Base-by-base conservation (phyloP, 1,139 yeast species). In the Kodamaea fungicola region DNA sequence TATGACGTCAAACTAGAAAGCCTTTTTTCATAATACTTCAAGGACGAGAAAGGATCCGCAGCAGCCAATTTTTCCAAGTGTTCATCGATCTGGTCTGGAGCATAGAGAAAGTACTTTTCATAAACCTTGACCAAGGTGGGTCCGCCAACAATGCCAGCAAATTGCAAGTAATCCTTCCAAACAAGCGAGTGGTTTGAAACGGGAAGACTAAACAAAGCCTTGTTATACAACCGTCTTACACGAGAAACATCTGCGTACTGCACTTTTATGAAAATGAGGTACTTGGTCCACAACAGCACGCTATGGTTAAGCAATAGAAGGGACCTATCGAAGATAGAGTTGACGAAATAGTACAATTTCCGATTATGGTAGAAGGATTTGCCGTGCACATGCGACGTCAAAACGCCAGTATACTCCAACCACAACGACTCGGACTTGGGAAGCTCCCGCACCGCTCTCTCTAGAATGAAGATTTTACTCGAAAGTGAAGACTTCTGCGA, bases 101-200 rank as follows among this genome's bases (percentile, higher is more conserved):
- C 42, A 38, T 38, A 72, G 28, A 62, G 63, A 24, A 74, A 52
- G 49, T 73, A 74, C 43, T 80, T 61, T 39, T 54, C 45, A 62
- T 76, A 76, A 4, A 81, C 55, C 16, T 46, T 35, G 28, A 63
- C 57, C 10, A 67, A 72, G 0, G 78, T 68, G 2, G 39, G 32
- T 1, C 76, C 78, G 8, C 77, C 74, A 13, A 71, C 59, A 0
- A 31, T 33, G 22, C 71, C 65, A 1, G 83, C 85, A 62, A 78
- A 81, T 23, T 60, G 50, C 19, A 80, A 49, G 49, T 71, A 80
- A 22, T 68, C 38, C 0, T 74, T 73, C 96, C 96, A 88, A 2
- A 87, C 61, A 19, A 61, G 47, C 6, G 57, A 57, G 53, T 85
- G 95, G 25, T 75, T 76, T 0, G 73, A 57, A 8, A 73, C 44